Evolutionary conservation across 2,329 filamentous ascomycete genomes (phyloP).

Genomic region (Diaporthe helianthi): DNA sequence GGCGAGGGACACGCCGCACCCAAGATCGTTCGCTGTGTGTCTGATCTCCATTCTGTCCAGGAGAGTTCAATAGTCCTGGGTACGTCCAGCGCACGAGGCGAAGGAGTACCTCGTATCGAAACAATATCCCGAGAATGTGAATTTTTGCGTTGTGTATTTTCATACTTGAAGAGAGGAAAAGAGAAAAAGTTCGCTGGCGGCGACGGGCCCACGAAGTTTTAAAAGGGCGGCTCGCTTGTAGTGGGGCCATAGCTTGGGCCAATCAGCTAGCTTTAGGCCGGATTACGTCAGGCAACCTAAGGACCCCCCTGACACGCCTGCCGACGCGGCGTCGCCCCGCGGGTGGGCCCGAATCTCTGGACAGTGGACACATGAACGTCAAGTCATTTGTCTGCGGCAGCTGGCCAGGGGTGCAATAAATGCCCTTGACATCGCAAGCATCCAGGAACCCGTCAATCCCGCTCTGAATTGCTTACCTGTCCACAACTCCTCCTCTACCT

Average conservation of each 20-base stretch:
- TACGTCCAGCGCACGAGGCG: conserved; percentile 38
- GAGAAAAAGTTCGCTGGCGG: conserved; percentile 37
- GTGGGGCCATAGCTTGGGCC: conserved; percentile 4
- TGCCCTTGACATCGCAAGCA: conserved; percentile 5
- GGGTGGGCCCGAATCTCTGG: neutral
- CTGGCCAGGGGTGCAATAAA: neutral
- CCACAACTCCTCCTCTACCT: neutral
- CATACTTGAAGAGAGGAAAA: conserved; percentile 47
- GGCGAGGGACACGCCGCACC: conserved; percentile 56
- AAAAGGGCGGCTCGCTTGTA: conserved; percentile 28
- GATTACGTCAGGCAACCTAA: neutral
- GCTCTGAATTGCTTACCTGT: neutral
- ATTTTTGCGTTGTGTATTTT: conserved; percentile 56
- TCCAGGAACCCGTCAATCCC: neutral
- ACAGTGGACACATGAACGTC: conserved; percentile 24
- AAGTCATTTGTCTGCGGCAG: conserved; percentile 5
- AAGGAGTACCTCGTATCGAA: conserved; percentile 52
- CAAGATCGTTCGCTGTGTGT: conserved; percentile 56
- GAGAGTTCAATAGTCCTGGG: conserved; percentile 54
- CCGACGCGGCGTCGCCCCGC: conserved; percentile 3
- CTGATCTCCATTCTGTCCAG: conserved; percentile 56
- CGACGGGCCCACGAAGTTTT: conserved; percentile 26
- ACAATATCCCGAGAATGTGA: conserved; percentile 54
- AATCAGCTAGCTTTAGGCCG: neutral
- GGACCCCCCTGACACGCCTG: neutral